Percentiles rank a stretch among this genome's conserved stretches.
These are phyloP conservation scores for Fusarium musae DNA, from an alignment of 2,329 filamentous ascomycete genomes.

Conservation along the genomic window DNA sequence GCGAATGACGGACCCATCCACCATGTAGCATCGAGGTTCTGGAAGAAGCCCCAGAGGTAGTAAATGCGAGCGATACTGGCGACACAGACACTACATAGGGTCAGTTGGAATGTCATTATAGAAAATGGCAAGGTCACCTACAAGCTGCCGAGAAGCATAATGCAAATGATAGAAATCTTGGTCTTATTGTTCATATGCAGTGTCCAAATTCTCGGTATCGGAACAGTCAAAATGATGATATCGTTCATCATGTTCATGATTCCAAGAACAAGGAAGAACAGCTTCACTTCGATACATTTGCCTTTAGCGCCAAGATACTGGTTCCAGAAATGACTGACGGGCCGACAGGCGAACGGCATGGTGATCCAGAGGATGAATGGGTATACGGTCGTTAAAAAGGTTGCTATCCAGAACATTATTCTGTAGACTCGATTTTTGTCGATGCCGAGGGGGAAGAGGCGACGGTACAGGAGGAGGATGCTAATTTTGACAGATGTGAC, in stretches of 20 bases:
- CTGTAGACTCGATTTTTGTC: slow-evolving; percentile 11
- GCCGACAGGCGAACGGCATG: slow-evolving; percentile 5
- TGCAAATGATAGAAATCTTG: slow-evolving; percentile 12
- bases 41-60: slow-evolving; percentile 21
- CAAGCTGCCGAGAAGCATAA: slow-evolving; percentile 22
- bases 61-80: slow-evolving; percentile 12
- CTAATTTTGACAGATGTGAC: slow-evolving; percentile 21
- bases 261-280: slow-evolving; percentile 17
- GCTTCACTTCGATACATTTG: not conserved
- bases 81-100: not conserved
- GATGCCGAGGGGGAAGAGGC: slow-evolving; percentile 17
- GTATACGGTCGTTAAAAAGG: not conserved
- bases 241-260: slow-evolving; percentile 26
- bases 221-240: slow-evolving; percentile 8
- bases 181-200: slow-evolving; percentile 22
- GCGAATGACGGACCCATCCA: slow-evolving; percentile 18
- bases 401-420: slow-evolving; percentile 9
- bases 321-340: slow-evolving; percentile 19
- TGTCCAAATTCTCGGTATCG: slow-evolving; percentile 13
- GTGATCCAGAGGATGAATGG: slow-evolving; percentile 20
- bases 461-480: slow-evolving; percentile 16
- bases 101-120: rapidly evolving
- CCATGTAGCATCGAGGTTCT: slow-evolving; percentile 14
- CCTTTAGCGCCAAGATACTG: slow-evolving; percentile 3
- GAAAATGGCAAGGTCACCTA: rapidly evolving